phyloP scores from a whole-genome alignment of 371 early-diverging fungal species.

The Apophysomyces variabilis region DNA sequence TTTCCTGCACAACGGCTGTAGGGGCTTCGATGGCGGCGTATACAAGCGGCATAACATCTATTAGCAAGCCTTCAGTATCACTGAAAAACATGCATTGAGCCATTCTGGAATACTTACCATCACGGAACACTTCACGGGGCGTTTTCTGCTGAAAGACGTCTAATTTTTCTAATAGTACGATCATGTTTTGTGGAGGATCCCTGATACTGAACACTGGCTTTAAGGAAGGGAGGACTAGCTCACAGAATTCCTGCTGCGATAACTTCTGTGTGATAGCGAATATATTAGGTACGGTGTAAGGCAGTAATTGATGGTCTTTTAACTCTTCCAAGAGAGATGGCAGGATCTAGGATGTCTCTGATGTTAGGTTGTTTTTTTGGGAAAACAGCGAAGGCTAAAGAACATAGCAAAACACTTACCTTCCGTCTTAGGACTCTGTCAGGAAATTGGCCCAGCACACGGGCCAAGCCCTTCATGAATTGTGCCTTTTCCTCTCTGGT shows the following conservation, averaged over 20 bases:
- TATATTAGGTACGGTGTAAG: constrained; percentile 78
- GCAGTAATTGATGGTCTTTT: constrained; percentile 73
- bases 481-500: constrained; percentile 77
- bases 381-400: too few species aligned
- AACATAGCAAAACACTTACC: constrained; percentile 31
- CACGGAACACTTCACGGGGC: constrained; percentile 61
- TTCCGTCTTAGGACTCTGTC: constrained; percentile 69
- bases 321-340: constrained; percentile 75
- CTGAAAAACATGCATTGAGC: background rate
- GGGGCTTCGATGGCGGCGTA: constrained; percentile 71
- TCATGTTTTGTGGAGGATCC: constrained; percentile 67
- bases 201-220: constrained; percentile 65
- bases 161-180: constrained; percentile 69
- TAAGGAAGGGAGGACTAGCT: constrained; percentile 65
- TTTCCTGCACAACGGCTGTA: constrained; percentile 75
- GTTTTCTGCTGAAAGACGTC: constrained; percentile 68
- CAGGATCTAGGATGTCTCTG: constrained; percentile 53
- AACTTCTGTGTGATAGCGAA: constrained; percentile 69
- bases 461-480: constrained; percentile 79
- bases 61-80: background rate
- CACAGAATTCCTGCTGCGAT: constrained; percentile 66
- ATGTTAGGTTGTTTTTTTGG: background rate
- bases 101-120: constrained; percentile 33
- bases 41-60: constrained; percentile 78
- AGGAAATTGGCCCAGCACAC: constrained; percentile 76